These are phyloP conservation scores for Sanghuangporus baumii DNA, from an alignment of 1,284 basidiomycete genomes.

Conservation along the genomic window DNA sequence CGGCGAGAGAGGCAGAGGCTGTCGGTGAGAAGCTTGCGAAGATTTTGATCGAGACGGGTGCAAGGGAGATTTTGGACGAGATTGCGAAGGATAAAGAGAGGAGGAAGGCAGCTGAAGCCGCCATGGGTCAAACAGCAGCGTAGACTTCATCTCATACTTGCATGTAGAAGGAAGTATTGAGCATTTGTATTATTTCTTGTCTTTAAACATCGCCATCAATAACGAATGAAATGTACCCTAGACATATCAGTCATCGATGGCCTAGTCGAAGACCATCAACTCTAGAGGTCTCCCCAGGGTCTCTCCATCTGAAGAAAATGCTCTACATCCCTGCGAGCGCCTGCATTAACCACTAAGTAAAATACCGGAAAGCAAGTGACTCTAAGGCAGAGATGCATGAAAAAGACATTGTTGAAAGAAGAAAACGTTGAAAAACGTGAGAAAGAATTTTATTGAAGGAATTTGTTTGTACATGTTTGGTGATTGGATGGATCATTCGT, in stretches of 20 bases:
- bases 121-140: not conserved
- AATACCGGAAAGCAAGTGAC: conserved; percentile 42
- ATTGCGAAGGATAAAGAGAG: conserved; percentile 64
- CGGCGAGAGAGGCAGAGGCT: conserved; percentile 56
- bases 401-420: not conserved
- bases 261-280: conserved; percentile 29
- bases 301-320: conserved; percentile 21
- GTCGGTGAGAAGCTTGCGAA: conserved; percentile 65
- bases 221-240: conserved; percentile 11
- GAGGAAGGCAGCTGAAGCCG: conserved; percentile 36
- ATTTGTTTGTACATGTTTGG: not conserved
- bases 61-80: conserved; percentile 71
- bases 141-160: not conserved
- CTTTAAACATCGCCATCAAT: not conserved
- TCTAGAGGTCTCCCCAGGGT: conserved; percentile 25
- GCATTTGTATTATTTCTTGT: not conserved
- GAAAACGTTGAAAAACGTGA: not conserved
- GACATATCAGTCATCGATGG: conserved; percentile 16
- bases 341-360: conserved; percentile 40
- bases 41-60: conserved; percentile 63
- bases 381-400: conserved; percentile 26
- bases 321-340: conserved; percentile 61
- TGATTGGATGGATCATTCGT: too few relatives aligned
- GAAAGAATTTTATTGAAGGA: not conserved
- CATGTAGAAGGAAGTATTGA: not conserved